Conservation (phyloP, 768 basidiomycete species). For the Panus rudis region DNA sequence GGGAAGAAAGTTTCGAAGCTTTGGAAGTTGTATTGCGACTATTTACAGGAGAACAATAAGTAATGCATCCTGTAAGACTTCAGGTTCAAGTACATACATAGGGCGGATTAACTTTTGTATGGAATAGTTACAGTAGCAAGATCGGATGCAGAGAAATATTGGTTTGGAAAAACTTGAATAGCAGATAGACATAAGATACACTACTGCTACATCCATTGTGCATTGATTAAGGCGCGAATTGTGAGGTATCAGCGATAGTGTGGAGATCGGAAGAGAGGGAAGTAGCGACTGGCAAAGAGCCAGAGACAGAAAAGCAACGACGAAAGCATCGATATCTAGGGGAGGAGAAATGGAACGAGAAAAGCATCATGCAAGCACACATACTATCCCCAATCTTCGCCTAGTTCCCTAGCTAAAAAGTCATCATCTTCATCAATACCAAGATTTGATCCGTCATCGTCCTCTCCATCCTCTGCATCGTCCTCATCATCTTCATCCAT, state of each 20-base stretch:
- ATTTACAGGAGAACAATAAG: slow-evolving; percentile 22
- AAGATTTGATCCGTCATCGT: slow-evolving; percentile 32
- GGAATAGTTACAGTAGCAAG: no score
- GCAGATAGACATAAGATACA: slow-evolving; percentile 2
- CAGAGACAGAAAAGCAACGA: neutral
- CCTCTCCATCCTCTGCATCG: slow-evolving; percentile 17
- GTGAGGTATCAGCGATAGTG: neutral
- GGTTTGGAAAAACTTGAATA: no score
- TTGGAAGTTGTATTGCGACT: slow-evolving; percentile 49
- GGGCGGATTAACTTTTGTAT: no score
- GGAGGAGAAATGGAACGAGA: no score
- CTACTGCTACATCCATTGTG: slow-evolving; percentile 1
- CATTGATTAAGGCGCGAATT: neutral
- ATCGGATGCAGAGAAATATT: no score
- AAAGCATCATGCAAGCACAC: neutral
- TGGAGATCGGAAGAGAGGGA: neutral
- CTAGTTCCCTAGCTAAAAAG: slow-evolving; percentile 74
- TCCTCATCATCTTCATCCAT: slow-evolving; percentile 12
- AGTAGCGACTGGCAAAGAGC: neutral
- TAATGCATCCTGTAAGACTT: neutral
- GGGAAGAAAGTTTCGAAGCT: slow-evolving; percentile 47
- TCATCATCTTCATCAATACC: slow-evolving; percentile 63
- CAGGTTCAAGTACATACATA: neutral
- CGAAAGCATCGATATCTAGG: neutral
- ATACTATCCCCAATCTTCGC: slow-evolving; percentile 68